These are phyloP conservation scores for Hygrophoropsis aurantiaca DNA, from an alignment of 768 basidiomycete genomes.

Conservation along the genomic window DNA sequence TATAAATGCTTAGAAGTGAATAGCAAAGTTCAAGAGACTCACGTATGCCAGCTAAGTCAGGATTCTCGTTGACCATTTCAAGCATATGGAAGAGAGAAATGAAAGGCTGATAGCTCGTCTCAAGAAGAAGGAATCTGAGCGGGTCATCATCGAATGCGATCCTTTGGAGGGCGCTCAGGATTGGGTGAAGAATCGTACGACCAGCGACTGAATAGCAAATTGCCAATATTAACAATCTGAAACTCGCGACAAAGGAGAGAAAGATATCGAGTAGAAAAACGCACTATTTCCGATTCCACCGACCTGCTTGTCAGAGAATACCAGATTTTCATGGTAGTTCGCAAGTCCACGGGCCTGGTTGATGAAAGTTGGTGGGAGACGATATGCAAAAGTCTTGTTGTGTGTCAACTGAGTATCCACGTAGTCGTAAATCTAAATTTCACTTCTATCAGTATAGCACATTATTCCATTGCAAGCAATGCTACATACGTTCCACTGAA, in stretches of 20 bases:
- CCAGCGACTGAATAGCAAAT: conserved; percentile 61
- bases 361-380: conserved; percentile 69
- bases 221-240: too few relatives aligned
- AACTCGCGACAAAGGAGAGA: not conserved
- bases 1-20: not conserved
- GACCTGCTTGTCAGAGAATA: conserved; percentile 66
- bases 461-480: not conserved
- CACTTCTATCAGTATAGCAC: conserved; percentile 13
- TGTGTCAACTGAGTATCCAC: conserved; percentile 75
- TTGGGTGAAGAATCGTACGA: conserved; percentile 69
- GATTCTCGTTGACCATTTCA: conserved; percentile 49
- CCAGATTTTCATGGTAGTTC: conserved; percentile 73
- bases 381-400: conserved; percentile 79
- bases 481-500: conserved; percentile 70
- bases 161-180: conserved; percentile 69
- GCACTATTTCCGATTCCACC: conserved; percentile 75
- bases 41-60: conserved; percentile 65
- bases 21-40: conserved; percentile 28
- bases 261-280: conserved; percentile 25
- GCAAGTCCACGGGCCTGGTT: conserved; percentile 73
- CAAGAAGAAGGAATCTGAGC: conserved; percentile 72
- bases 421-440: conserved; percentile 67
- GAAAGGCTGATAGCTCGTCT: conserved; percentile 86
- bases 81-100: conserved; percentile 82
- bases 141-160: conserved; percentile 79